Base-by-base conservation (phyloP, 2,329 filamentous ascomycete species). In the Pseudonectria buxi region DNA sequence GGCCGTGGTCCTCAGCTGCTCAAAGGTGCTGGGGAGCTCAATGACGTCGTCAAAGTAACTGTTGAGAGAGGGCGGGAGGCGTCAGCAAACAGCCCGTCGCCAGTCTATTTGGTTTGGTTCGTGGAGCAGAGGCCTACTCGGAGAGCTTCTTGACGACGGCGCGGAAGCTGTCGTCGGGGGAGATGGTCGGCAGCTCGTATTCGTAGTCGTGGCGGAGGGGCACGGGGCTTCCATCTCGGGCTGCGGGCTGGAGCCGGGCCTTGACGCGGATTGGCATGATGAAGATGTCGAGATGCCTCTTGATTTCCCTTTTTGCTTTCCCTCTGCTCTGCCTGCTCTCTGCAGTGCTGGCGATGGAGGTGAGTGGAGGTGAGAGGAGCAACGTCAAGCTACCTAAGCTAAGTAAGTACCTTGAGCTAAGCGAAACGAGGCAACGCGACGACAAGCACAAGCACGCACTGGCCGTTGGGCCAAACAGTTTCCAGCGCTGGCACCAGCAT, bases 1-100 rank as follows among this genome's bases (percentile, higher is more conserved):
- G 6, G 76, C 68, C 2, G 77, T 82, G 6, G 78, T 82, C 31
- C 81, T 70, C 7, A 87, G 67, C 57, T 86, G 82, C 53, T 88
- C 83, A 61, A 86, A 87, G 11, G 76, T 81, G 53, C 76, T 75
- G 12, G 83, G 81, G 30, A 79, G 62, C 33, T 72, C 68, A 36
- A 87, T 69, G 14, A 74, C 74, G 39, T 79, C 73, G 39, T 71
- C 65, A 42, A 85, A 72, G 54, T 75, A 83, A 35, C 78, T 83
- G 26, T 1, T 24, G 16, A 36, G 28, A 13, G 28, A n/a, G n/a
- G 39, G 33, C 26, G 16, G 39, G 30, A 41, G 40, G 24, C 18
- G 11, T 22, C 33, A 14, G 24, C 11, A 10, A 13, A 15, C 1
- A n/a, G n/a, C 26, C 30, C 14, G 12, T n/a, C 7, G 13, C 14